Evolutionary conservation across 805 yeast species (phyloP).

Genomic region (Grigorovia transvaalensis): DNA sequence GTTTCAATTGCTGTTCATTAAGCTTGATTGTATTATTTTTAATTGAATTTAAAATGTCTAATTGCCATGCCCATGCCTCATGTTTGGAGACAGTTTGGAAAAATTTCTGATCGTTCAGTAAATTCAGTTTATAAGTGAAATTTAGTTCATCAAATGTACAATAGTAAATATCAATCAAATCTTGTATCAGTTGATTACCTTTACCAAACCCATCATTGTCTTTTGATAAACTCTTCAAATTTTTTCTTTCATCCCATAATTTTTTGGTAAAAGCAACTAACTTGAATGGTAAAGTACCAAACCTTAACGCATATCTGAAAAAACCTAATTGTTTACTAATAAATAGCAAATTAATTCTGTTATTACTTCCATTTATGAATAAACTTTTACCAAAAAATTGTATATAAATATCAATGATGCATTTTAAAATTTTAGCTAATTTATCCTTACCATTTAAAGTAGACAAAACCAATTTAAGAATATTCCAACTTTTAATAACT

Average conservation of each 20-base stretch:
- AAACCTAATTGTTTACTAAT: slow-evolving; percentile 31
- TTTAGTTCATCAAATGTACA: slow-evolving; percentile 55
- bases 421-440: slow-evolving; percentile 53
- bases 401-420: slow-evolving; percentile 37
- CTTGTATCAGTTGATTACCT: slow-evolving; percentile 28
- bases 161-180: slow-evolving; percentile 49
- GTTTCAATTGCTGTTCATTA: slow-evolving; percentile 34
- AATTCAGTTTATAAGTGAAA: slow-evolving; percentile 40
- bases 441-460: slow-evolving; percentile 62
- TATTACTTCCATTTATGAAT: too few species aligned
- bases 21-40: slow-evolving; percentile 34
- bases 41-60: slow-evolving; percentile 48
- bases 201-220: background rate
- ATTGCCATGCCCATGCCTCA: slow-evolving; percentile 61
- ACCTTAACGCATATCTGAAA: slow-evolving; percentile 59
- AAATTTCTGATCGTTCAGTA: slow-evolving; percentile 19
- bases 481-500: background rate
- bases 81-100: slow-evolving; percentile 38
- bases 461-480: slow-evolving; percentile 37
- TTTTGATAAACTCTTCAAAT: slow-evolving; percentile 32
- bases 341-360: background rate
- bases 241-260: slow-evolving; percentile 12
- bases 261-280: slow-evolving; percentile 31
- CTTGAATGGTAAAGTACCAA: slow-evolving; percentile 61
- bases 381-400: background rate